A percentile compares a stretch with the other conserved stretches of the same genome.
Evolutionary conservation across 306 rosid species (phyloP).

Genomic region (Cucurbita maxima): DNA sequence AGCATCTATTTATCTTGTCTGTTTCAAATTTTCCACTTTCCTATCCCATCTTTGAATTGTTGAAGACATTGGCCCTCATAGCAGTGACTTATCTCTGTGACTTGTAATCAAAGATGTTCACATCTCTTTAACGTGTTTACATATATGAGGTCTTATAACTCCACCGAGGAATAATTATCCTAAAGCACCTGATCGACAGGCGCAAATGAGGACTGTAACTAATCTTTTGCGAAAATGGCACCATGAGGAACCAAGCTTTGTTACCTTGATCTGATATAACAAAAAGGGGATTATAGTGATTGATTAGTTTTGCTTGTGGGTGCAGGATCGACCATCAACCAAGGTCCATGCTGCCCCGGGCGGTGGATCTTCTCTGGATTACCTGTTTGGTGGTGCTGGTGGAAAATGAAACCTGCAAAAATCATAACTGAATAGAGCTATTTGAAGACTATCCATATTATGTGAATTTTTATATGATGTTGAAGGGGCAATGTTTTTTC

Average conservation of each 20-base stretch:
- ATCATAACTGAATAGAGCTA: background rate
- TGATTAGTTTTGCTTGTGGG: background rate
- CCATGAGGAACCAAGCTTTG: background rate
- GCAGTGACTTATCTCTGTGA: background rate
- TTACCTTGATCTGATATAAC: background rate
- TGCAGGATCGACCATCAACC: constrained; percentile 97
- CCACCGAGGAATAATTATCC: background rate
- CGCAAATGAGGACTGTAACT: background rate
- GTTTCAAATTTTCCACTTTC: background rate
- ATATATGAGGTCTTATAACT: background rate
- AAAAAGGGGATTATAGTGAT: background rate
- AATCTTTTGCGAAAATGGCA: background rate
- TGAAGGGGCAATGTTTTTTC: constrained; percentile 1
- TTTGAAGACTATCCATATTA: background rate
- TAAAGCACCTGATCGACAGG: background rate
- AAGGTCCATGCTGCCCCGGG: constrained; percentile 97
- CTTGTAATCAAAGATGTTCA: background rate
- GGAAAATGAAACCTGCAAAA: constrained; percentile 34
- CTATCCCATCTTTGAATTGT: background rate
- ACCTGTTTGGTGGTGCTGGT: constrained; percentile 67
- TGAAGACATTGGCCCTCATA: background rate
- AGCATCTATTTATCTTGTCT: background rate
- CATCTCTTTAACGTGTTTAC: background rate
- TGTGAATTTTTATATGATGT: background rate
- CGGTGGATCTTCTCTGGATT: constrained; percentile 89